Evolutionary conservation across 176 grass and related monocot species (phyloP).

Genomic region (Pontederia crassipes): DNA sequence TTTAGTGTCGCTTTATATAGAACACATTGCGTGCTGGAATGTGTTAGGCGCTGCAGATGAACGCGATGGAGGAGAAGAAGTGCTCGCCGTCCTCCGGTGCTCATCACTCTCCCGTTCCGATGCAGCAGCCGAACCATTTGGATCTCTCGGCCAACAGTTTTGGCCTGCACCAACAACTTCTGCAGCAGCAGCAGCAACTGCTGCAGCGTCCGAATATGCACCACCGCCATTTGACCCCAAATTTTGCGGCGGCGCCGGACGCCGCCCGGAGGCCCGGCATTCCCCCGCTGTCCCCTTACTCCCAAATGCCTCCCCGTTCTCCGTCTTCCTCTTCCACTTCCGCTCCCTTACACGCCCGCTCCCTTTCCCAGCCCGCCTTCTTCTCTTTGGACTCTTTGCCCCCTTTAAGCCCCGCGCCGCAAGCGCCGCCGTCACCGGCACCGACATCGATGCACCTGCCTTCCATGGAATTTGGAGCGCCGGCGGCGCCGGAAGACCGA

Average conservation of each 20-base stretch:
- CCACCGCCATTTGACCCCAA: neutral
- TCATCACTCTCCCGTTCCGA: no score
- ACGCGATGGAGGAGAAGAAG: no score
- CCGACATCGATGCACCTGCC: neutral
- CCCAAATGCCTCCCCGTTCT: neutral
- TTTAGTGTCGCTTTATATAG: no score
- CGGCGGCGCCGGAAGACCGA: neutral
- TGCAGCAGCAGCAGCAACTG: no score
- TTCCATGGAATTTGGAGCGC: neutral
- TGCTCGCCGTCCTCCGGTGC: no score
- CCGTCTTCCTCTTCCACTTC: neutral
- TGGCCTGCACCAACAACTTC: no score
- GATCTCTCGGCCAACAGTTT: neutral
- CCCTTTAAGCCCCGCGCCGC: neutral
- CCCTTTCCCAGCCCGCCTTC: neutral
- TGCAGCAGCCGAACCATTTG: neutral
- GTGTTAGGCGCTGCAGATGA: no score
- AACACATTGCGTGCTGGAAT: no score
- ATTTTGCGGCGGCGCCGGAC: neutral
- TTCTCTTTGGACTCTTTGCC: slow-evolving; percentile 13
- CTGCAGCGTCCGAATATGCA: neutral
- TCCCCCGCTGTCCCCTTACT: slow-evolving; percentile 2
- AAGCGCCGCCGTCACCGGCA: neutral
- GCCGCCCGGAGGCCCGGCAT: slow-evolving; percentile 2
- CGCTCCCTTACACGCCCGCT: neutral